Conservation (phyloP, 2,329 filamentous ascomycete species). For the Nemania sp. region DNA sequence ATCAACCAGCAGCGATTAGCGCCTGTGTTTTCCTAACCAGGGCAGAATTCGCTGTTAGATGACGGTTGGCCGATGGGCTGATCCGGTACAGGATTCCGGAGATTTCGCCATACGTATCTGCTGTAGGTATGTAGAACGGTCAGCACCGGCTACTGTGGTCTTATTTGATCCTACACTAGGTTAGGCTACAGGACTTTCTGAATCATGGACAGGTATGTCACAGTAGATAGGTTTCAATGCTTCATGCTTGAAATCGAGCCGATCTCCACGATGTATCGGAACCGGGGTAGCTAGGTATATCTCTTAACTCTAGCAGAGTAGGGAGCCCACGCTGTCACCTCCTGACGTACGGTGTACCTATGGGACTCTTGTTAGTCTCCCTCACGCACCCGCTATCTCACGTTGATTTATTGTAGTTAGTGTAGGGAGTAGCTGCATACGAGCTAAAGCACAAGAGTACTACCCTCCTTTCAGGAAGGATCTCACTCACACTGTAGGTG, state of each 20-base stretch:
- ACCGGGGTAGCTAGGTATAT: conserved; percentile 26
- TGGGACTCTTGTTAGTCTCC: conserved; percentile 30
- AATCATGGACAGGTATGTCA: not conserved
- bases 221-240: not conserved
- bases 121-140: conserved; percentile 18
- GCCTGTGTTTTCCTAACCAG: conserved; percentile 16
- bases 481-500: conserved; percentile 39
- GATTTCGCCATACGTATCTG: conserved; percentile 45
- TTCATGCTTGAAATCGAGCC: conserved; percentile 17
- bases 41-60: conserved; percentile 27
- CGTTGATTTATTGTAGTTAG: conserved; percentile 28
- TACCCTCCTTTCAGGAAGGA: conserved; percentile 34
- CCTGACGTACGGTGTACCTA: conserved; percentile 4
- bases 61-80: conserved; percentile 40
- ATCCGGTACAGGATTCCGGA: conserved; percentile 46
- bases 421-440: conserved; percentile 31
- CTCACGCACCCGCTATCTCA: conserved; percentile 32
- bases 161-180: conserved; percentile 7
- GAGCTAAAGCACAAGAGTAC: conserved; percentile 31
- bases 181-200: not conserved
- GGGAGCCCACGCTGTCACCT: conserved; percentile 18
- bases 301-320: conserved; percentile 15
- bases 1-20: conserved; percentile 31
- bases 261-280: conserved; percentile 23
- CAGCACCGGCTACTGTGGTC: conserved; percentile 30